Evolutionary conservation across 805 yeast species (phyloP).

Genomic region (Candida ortonii): DNA sequence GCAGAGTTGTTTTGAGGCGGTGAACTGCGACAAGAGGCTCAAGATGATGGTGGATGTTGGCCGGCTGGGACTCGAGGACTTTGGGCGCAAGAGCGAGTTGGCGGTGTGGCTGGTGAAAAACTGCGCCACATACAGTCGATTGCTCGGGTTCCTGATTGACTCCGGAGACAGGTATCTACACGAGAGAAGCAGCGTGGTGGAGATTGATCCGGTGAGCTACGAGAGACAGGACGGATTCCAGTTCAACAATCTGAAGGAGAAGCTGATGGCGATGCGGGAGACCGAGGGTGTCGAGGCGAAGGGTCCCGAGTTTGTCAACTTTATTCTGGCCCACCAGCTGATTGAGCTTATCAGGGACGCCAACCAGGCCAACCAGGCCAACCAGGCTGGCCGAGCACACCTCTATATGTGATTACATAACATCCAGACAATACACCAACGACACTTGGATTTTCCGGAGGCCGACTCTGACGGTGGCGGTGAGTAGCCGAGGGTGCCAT

Average conservation of each 20-base stretch:
- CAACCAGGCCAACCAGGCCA: conserved; percentile 13
- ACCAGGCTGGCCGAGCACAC: too few species aligned
- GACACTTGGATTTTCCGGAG: too few species aligned
- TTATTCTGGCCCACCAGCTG: conserved; percentile 17
- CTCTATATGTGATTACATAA: conserved; percentile 2
- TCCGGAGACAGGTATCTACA: conserved; percentile 39
- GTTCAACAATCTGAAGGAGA: conserved; percentile 24
- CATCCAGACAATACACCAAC: too few species aligned
- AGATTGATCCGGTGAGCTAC: conserved; percentile 16
- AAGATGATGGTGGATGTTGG: conserved; percentile 31
- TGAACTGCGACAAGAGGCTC: conserved; percentile 15
- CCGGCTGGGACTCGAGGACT: conserved; percentile 7
- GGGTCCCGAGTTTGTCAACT: conserved; percentile 11
- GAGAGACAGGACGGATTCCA: conserved; percentile 13
- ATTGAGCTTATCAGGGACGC: conserved; percentile 14
- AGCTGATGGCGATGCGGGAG: conserved; percentile 23
- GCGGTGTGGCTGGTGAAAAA: conserved; percentile 18
- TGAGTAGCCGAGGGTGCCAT: too few species aligned
- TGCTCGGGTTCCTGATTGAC: conserved; percentile 40
- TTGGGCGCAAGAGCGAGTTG: conserved; percentile 4
- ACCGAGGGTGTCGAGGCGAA: conserved; percentile 13
- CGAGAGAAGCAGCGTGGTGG: conserved; percentile 11
- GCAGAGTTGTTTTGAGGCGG: not conserved
- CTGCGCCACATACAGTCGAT: conserved; percentile 16
- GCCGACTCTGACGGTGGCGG: too few species aligned